Conservation (phyloP, 345 rosid genomes). For the Euphorbia lathyris region DNA sequence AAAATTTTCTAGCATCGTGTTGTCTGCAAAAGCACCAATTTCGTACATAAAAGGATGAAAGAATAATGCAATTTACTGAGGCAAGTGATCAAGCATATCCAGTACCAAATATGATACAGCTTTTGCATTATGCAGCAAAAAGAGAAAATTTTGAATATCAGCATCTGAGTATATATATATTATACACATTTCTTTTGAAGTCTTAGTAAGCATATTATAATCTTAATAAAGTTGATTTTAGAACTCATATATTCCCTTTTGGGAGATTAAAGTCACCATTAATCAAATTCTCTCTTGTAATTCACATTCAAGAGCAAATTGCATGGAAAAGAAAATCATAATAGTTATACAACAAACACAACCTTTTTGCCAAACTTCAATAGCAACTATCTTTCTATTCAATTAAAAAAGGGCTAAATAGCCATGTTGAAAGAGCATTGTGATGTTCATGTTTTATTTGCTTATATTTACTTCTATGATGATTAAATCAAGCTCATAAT, state of each 20-base stretch:
- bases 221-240: background rate
- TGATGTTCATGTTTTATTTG: background rate
- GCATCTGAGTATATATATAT: too few relatives aligned
- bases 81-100: background rate
- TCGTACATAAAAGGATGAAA: constrained; percentile 15
- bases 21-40: constrained; percentile 49
- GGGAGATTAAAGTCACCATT: background rate
- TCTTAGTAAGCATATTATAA: background rate
- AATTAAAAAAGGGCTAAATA: background rate
- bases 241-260: constrained; percentile 1
- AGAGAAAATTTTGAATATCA: background rate
- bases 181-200: too few relatives aligned
- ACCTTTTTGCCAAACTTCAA: background rate
- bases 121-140: background rate
- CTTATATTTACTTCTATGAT: background rate
- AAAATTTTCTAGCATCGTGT: constrained; percentile 50
- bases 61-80: background rate
- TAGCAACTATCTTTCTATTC: background rate
- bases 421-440: background rate
- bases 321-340: background rate
- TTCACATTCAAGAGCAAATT: too few relatives aligned
- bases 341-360: too few relatives aligned
- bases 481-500: background rate
- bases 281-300: background rate
- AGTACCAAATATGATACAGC: background rate